Evolutionary conservation across 2,329 filamentous ascomycete species (phyloP).

Genomic region (Gnomoniopsis smithogilvyi): DNA sequence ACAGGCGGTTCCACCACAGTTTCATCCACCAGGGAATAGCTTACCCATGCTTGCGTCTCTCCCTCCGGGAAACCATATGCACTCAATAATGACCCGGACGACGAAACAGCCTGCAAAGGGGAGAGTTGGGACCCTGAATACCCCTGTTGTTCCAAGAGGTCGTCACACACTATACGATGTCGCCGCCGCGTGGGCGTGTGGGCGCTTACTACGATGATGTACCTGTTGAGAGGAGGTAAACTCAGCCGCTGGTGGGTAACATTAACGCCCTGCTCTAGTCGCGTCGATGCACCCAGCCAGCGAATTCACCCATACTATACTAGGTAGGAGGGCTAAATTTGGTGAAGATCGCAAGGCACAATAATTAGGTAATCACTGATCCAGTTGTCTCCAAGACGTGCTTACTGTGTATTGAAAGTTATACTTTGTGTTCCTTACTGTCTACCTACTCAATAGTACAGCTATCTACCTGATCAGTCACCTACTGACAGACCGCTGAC

Average conservation of each 20-base stretch:
- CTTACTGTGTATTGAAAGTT: no score
- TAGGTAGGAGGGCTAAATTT: no score
- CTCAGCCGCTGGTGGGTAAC: no score
- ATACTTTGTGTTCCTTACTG: no score
- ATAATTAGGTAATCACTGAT: no score
- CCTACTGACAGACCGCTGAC: no score
- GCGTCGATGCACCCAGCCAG: neutral
- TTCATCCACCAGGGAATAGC: constrained; percentile 14
- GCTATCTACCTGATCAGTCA: no score
- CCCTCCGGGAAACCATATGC: neutral
- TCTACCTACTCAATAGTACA: no score
- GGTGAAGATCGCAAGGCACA: no score
- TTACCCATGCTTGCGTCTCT: constrained; percentile 16
- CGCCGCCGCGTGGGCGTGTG: neutral
- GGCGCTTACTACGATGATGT: neutral
- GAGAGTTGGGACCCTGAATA: neutral
- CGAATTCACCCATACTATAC: no score
- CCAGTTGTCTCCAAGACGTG: no score
- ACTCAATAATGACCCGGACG: neutral
- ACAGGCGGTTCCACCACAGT: constrained; percentile 13
- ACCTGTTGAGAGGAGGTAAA: no score
- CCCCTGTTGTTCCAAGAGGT: neutral
- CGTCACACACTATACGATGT: neutral
- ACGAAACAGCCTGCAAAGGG: neutral
- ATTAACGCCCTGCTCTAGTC: neutral